A percentile compares a stretch with the other conserved stretches of the same genome.
Conservation (phyloP, 2,329 filamentous ascomycete genomes). For the Penicillium sp. region DNA sequence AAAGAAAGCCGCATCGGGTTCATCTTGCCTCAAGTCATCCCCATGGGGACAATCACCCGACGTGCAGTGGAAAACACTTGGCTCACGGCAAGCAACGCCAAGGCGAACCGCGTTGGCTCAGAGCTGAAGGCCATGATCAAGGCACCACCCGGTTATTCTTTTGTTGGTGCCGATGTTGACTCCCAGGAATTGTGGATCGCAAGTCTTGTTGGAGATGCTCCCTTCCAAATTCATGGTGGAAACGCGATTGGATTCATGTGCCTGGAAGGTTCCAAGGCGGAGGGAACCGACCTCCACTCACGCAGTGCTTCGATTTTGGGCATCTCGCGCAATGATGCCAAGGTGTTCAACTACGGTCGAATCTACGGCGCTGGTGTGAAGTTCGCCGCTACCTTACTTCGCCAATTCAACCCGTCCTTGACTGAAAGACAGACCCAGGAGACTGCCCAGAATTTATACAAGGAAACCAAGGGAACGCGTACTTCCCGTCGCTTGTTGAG, state of each 20-base stretch:
- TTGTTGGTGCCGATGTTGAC: constrained; percentile 96
- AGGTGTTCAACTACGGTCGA: constrained; percentile 97
- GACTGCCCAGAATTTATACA: constrained; percentile 79
- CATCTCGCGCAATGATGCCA: constrained; percentile 92
- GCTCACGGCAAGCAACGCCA: constrained; percentile 97
- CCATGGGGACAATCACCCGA: constrained; percentile 96
- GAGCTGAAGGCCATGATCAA: constrained; percentile 97
- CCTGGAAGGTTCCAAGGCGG: constrained; percentile 89
- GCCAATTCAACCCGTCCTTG: constrained; percentile 88
- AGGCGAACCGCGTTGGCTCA: constrained; percentile 91
- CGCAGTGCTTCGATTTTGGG: constrained; percentile 89
- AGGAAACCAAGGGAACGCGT: constrained; percentile 85
- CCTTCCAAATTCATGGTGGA: constrained; percentile 91
- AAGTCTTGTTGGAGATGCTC: constrained; percentile 88
- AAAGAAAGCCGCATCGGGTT: constrained; percentile 62
- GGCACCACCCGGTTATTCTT: constrained; percentile 85
- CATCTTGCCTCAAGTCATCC: constrained; percentile 92
- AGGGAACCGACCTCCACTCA: constrained; percentile 91
- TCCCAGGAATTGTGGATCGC: constrained; percentile 98
- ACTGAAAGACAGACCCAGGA: constrained; percentile 75
- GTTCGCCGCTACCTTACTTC: constrained; percentile 84
- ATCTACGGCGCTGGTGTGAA: constrained; percentile 98
- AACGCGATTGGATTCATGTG: constrained; percentile 99
- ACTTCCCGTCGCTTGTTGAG: constrained; percentile 72
- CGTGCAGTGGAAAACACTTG: constrained; percentile 96